Conservation (phyloP, 371 early-diverging fungal genomes). For the Apophysomyces elegans region DNA sequence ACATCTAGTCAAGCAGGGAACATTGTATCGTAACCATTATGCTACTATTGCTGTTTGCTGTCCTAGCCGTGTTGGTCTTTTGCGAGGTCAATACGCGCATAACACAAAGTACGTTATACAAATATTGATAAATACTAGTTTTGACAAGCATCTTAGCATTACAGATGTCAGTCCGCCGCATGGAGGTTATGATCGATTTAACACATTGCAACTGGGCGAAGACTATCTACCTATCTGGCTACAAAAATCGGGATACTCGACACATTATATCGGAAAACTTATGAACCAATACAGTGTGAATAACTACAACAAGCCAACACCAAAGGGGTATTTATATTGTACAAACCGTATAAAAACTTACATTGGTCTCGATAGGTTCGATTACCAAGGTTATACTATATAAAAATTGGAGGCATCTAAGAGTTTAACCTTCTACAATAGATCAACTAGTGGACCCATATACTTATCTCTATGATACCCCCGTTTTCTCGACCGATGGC, state of each 20-base stretch:
- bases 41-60: constrained; percentile 70
- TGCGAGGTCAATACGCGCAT: constrained; percentile 66
- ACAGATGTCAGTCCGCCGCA: constrained; percentile 62
- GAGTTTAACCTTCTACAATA: constrained; percentile 15
- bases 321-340: constrained; percentile 30
- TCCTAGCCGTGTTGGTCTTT: constrained; percentile 62
- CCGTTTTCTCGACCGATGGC: constrained; percentile 66
- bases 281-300: constrained; percentile 58
- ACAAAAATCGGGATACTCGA: constrained; percentile 60
- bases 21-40: constrained; percentile 62
- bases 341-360: background rate
- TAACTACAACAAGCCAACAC: constrained; percentile 46
- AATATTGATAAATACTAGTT: background rate
- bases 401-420: background rate
- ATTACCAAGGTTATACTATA: constrained; percentile 27
- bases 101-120: constrained; percentile 54
- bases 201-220: constrained; percentile 46
- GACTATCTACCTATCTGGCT: constrained; percentile 55
- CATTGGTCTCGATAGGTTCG: constrained; percentile 19
- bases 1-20: constrained; percentile 61
- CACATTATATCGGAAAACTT: constrained; percentile 70
- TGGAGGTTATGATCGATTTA: constrained; percentile 62
- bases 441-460: constrained; percentile 68
- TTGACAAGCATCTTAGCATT: constrained; percentile 21
- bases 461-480: constrained; percentile 60